Evolutionary conservation across 2,329 filamentous ascomycete genomes (phyloP).

Genomic region (Cladophialophora yegresii): DNA sequence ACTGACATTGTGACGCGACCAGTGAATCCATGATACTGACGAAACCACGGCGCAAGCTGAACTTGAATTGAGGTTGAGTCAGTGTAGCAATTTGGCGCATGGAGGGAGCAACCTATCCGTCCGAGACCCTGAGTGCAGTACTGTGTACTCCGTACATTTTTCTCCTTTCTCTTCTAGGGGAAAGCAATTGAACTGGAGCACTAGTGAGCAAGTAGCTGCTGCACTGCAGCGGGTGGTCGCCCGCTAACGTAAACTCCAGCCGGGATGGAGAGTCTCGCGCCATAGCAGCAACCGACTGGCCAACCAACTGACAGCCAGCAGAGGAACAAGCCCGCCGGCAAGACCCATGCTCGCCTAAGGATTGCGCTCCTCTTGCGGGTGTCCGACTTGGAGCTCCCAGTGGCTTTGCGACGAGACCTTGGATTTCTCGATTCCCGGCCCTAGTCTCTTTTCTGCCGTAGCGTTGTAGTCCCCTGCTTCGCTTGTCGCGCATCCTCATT

Average conservation of each 20-base stretch:
- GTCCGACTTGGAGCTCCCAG: background rate
- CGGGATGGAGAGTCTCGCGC: background rate
- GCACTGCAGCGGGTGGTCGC: slow-evolving; percentile 1
- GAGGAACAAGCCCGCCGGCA: background rate
- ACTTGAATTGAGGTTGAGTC: background rate
- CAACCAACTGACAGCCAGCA: slow-evolving; percentile 8
- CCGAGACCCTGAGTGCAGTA: background rate
- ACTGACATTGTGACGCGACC: background rate
- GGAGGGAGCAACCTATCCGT: background rate
- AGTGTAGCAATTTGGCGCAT: background rate
- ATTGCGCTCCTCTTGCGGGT: slow-evolving; percentile 4
- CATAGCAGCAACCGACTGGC: background rate
- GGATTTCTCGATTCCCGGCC: slow-evolving; percentile 7
- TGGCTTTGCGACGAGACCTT: slow-evolving; percentile 1
- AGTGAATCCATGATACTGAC: background rate
- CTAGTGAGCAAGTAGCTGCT: background rate
- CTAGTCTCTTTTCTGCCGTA: background rate
- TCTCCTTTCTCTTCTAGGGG: background rate
- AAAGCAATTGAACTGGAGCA: background rate
- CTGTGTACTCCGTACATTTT: background rate
- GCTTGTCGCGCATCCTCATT: slow-evolving; percentile 13
- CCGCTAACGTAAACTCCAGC: slow-evolving; percentile 4
- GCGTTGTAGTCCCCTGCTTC: slow-evolving; percentile 9
- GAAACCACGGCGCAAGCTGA: background rate
- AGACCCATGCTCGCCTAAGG: slow-evolving; percentile 9